These are phyloP conservation scores for Pichia californica DNA, from an alignment of 805 yeast species.

Conservation along the genomic window DNA sequence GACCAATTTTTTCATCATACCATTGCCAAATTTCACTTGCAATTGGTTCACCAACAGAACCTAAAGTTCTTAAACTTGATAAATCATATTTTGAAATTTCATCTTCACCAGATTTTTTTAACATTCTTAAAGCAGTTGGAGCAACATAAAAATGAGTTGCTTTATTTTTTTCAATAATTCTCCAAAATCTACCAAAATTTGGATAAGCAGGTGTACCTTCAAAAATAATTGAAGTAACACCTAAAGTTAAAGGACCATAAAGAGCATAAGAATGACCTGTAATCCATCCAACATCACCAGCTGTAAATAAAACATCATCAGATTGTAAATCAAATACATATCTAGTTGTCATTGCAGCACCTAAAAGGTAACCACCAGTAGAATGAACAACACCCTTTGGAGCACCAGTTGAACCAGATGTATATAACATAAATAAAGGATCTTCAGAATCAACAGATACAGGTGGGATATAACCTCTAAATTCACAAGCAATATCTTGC, in stretches of 20 bases:
- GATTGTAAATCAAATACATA: conserved; percentile 91
- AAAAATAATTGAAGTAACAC: conserved; percentile 88
- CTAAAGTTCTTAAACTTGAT: conserved; percentile 82
- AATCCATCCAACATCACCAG: conserved; percentile 99
- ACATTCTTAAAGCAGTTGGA: conserved; percentile 92
- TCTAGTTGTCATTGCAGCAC: conserved; percentile 86
- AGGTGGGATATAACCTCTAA: conserved; percentile 82
- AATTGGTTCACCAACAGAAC: conserved; percentile 98
- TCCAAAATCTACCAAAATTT: conserved; percentile 92
- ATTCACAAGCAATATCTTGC: conserved; percentile 82
- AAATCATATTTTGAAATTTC: conserved; percentile 77
- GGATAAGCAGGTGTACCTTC: conserved; percentile 99
- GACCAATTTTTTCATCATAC: conserved; percentile 91
- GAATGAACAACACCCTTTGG: conserved; percentile 97
- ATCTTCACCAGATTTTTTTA: conserved; percentile 76
- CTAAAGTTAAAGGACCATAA: conserved; percentile 85
- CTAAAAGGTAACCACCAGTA: conserved; percentile 91
- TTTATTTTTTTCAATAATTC: conserved; percentile 83
- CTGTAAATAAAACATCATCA: conserved; percentile 86
- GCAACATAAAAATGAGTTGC: conserved; percentile 97
- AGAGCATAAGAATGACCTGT: conserved; percentile 96
- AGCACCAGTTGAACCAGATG: conserved; percentile 97
- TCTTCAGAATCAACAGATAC: conserved; percentile 86
- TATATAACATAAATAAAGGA: conserved; percentile 90
- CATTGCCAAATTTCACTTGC: conserved; percentile 98